phyloP scores from a whole-genome alignment of 2,329 filamentous ascomycete genomes.

The Colletotrichum euphorbiae region DNA sequence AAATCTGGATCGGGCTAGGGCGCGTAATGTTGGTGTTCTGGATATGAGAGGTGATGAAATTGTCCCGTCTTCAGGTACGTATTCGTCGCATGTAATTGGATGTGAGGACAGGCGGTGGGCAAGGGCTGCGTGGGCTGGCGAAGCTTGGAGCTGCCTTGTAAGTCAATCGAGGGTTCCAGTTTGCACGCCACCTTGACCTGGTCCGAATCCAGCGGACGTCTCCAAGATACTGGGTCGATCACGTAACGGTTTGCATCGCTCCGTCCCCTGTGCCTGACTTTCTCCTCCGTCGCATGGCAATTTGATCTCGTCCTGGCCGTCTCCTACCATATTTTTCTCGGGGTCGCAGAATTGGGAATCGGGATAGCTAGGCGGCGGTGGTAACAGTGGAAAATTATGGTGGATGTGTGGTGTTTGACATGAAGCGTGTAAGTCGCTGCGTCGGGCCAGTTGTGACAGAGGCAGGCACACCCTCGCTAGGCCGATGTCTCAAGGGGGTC shows the following conservation, averaged over 20 bases:
- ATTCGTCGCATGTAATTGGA: slow-evolving; percentile 2
- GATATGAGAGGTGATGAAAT: slow-evolving; percentile 36
- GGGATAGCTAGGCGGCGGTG: neutral
- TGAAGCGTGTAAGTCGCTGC: slow-evolving; percentile 30
- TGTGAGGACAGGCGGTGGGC: too few species aligned
- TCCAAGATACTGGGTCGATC: slow-evolving; percentile 38
- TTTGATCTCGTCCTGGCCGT: neutral
- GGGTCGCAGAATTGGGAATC: slow-evolving; percentile 2
- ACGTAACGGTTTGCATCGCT: slow-evolving; percentile 37
- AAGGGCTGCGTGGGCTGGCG: neutral
- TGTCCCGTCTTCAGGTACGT: slow-evolving; percentile 6
- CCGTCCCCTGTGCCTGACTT: slow-evolving; percentile 34
- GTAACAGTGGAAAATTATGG: slow-evolving; percentile 14
- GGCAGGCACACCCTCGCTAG: slow-evolving; percentile 21
- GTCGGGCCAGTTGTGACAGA: slow-evolving; percentile 15
- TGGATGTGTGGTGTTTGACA: slow-evolving; percentile 21
- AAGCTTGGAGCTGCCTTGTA: slow-evolving; percentile 7
- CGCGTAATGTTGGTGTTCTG: slow-evolving; percentile 4
- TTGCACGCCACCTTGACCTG: slow-evolving; percentile 23
- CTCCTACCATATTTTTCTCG: neutral
- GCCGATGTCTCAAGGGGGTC: slow-evolving; percentile 19
- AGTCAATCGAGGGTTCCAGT: slow-evolving; percentile 19
- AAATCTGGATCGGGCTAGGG: slow-evolving; percentile 28
- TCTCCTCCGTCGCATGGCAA: slow-evolving; percentile 10
- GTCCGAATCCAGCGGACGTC: slow-evolving; percentile 20